Percentiles rank a stretch among this genome's conserved stretches.
These are phyloP conservation scores for Tetrapyrgos nigripes DNA, from an alignment of 1,284 basidiomycete species.

Conservation along the genomic window DNA sequence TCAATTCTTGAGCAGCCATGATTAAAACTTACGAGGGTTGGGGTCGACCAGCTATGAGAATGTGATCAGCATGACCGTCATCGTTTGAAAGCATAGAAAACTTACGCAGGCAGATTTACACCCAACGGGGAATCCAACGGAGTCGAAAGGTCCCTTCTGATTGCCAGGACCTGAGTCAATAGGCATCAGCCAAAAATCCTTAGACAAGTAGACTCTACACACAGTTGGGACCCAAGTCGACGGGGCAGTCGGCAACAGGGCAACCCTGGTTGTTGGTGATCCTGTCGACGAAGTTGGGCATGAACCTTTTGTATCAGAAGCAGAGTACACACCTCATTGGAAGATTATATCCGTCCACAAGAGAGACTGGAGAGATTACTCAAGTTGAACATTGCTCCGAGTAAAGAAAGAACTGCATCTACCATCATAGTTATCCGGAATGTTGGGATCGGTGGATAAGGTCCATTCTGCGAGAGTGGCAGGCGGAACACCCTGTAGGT, in stretches of 20 bases:
- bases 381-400: not conserved
- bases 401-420: not conserved
- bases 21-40: constrained; percentile 43
- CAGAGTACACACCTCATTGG: constrained; percentile 40
- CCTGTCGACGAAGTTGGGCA: constrained; percentile 31
- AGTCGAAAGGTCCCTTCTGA: constrained; percentile 60
- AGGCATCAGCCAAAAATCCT: not conserved
- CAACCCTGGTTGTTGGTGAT: constrained; percentile 50
- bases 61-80: not conserved
- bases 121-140: constrained; percentile 60
- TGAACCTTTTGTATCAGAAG: not conserved
- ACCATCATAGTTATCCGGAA: constrained; percentile 48
- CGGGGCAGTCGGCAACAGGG: constrained; percentile 44
- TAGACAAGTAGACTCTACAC: not conserved
- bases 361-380: constrained; percentile 39
- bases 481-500: constrained; percentile 58
- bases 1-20: constrained; percentile 32
- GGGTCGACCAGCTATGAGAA: constrained; percentile 46
- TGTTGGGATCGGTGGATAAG: constrained; percentile 37
- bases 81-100: not conserved
- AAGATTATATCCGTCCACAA: constrained; percentile 64
- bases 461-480: constrained; percentile 65
- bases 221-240: constrained; percentile 43
- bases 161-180: constrained; percentile 49
- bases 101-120: constrained; percentile 62